These are phyloP conservation scores for Xylariaceae sp. DNA, from an alignment of 2,329 filamentous ascomycete species.

Conservation along the genomic window DNA sequence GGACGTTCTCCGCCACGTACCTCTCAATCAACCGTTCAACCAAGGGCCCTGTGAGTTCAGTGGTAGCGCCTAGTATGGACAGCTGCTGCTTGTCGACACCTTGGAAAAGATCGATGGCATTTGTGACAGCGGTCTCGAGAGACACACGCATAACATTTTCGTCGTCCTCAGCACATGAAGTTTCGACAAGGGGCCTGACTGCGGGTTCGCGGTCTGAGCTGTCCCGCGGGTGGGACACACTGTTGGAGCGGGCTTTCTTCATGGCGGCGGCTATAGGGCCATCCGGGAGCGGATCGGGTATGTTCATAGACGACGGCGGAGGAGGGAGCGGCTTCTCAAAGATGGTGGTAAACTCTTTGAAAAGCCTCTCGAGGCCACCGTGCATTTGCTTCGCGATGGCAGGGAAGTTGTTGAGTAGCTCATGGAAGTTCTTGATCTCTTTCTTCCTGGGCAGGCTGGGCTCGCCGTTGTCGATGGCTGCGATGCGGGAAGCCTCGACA, in stretches of 20 bases:
- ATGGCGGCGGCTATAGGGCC: slow-evolving; percentile 53
- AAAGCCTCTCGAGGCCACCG: slow-evolving; percentile 79
- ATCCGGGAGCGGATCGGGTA: slow-evolving; percentile 56
- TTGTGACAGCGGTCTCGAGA: slow-evolving; percentile 85
- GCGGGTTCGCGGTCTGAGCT: slow-evolving; percentile 35
- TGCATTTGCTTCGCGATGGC: slow-evolving; percentile 98
- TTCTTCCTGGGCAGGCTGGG: slow-evolving; percentile 67
- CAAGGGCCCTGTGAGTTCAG: slow-evolving; percentile 84
- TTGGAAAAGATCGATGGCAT: slow-evolving; percentile 93
- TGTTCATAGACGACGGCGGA: slow-evolving; percentile 59
- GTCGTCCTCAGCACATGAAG: slow-evolving; percentile 79
- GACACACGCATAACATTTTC: slow-evolving; percentile 86
- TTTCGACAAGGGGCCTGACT: slow-evolving; percentile 49
- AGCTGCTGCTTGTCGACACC: slow-evolving; percentile 93
- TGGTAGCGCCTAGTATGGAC: slow-evolving; percentile 85
- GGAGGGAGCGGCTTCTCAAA: slow-evolving; percentile 82
- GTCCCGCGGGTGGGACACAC: slow-evolving; percentile 35
- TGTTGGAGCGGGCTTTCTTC: slow-evolving; percentile 53
- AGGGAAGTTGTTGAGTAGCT: slow-evolving; percentile 85
- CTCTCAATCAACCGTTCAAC: slow-evolving; percentile 94
- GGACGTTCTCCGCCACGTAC: slow-evolving; percentile 89
- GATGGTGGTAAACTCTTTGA: slow-evolving; percentile 81
- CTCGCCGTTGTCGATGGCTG: slow-evolving; percentile 40
- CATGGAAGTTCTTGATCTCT: slow-evolving; percentile 85
- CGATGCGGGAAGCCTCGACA: slow-evolving; percentile 33